Evolutionary conservation across 83 land plant genomes (phyloP), one percentile per base, ranked within the genome.

Genomic region (Thuja plicata): DNA sequence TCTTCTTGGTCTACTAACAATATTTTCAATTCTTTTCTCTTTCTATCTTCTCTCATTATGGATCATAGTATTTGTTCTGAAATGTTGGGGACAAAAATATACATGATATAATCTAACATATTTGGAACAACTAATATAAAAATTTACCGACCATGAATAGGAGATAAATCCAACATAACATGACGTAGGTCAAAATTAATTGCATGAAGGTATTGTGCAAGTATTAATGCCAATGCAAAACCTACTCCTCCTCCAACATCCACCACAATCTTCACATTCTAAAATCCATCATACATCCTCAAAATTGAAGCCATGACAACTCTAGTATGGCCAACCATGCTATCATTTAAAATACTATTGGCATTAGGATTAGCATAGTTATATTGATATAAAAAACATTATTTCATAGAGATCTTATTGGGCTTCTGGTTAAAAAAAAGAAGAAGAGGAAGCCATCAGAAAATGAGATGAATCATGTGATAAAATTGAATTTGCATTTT

Each of bases 171-270:
- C 5, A 87, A 88, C 21, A 96, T 87, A 34, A 92, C 94, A 91
- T 96, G 97, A 11, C 94, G 95, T 52, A 93, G 89, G 83, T 96
- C 97, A 77, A 92, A 93, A 88, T 93, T 93, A 86, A 94, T 94
- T 80, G 95, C 97, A 54, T 88, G 90, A 86, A 96, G 93, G 37
- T 91, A 84, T 73, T 92, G 89, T 62, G 91, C 76, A 19, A 91
- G 85, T 52, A 94, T 93, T 81, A 87, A 85, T 82, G 62, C 80
- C 50, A 96, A 85, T 5, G 87, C 78, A 43, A 90, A 89, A n/a
- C 97, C 97, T 11, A 87, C 55, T 2, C 96, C 96, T 1, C 97
- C 96, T 71, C 95, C 96, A 74, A 94, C 96, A 76, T 96, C 97
- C 27, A 96, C 97, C 57, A 96, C 16, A 0, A 86, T 41, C 43